Evolutionary conservation across 179 eudicot genomes (phyloP).

Genomic region (Gypsophila paniculata): DNA sequence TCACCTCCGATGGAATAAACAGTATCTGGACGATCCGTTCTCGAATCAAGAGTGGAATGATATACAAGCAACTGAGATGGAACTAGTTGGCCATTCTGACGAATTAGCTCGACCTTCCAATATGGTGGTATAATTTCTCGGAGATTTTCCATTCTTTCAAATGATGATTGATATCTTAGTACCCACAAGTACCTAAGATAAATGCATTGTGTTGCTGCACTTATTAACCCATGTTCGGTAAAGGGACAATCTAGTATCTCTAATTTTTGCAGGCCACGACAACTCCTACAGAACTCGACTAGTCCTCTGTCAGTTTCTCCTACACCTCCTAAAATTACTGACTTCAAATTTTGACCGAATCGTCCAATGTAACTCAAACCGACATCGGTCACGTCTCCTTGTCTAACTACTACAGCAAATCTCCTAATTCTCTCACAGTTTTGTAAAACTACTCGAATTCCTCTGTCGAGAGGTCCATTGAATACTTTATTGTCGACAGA

Average conservation of each 20-base stretch:
- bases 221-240: constrained; percentile 58
- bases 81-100: too few species aligned
- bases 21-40: too few species aligned
- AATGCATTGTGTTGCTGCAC: constrained; percentile 37
- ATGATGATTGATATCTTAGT: constrained; percentile 56
- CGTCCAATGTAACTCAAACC: constrained; percentile 66
- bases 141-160: too few species aligned
- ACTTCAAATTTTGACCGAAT: constrained; percentile 52
- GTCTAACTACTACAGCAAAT: constrained; percentile 62
- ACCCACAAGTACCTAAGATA: constrained; percentile 79
- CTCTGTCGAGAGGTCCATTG: too few species aligned
- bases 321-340: constrained; percentile 71
- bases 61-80: too few species aligned
- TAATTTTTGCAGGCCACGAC: constrained; percentile 65
- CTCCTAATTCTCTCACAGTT: constrained; percentile 58
- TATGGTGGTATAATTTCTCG: too few species aligned
- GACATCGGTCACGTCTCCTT: constrained; percentile 63
- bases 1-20: too few species aligned
- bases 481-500: constrained; percentile 45
- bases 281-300: constrained; percentile 55
- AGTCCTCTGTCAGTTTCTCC: constrained; percentile 70
- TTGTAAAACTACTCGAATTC: constrained; percentile 55
- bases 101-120: too few species aligned
- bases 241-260: constrained; percentile 72
- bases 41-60: too few species aligned